A percentile compares a stretch with the other conserved stretches of the same genome.
Conservation (phyloP, 257 asterid genomes). For the Ocimum tenuiflorum region DNA sequence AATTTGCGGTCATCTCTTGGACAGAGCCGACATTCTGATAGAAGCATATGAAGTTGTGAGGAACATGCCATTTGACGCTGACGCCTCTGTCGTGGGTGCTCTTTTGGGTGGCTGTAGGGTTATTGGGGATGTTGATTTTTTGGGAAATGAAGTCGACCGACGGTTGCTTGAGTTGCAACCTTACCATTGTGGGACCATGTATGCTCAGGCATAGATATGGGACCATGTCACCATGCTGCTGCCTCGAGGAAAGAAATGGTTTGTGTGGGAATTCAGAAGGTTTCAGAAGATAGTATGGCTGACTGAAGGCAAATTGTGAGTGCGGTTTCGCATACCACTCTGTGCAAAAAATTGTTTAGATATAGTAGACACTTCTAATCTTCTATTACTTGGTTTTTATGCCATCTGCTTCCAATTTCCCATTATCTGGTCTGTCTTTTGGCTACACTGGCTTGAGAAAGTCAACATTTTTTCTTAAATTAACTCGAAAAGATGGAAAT, state of each 20-base stretch:
- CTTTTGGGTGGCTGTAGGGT: slow-evolving; percentile 77
- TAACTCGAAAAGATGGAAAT: neutral
- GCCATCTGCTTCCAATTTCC: neutral
- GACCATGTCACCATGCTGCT: slow-evolving; percentile 60
- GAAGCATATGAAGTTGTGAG: slow-evolving; percentile 58
- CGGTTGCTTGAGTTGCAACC: slow-evolving; percentile 54
- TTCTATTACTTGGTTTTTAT: neutral
- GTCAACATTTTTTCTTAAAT: neutral
- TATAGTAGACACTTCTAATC: neutral
- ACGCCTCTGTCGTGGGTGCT: slow-evolving; percentile 72
- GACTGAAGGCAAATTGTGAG: slow-evolving; percentile 18
- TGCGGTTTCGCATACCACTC: slow-evolving; percentile 7
- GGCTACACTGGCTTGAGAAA: neutral
- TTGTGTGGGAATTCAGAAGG: slow-evolving; percentile 56
- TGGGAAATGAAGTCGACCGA: slow-evolving; percentile 63
- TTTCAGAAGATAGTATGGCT: slow-evolving; percentile 63
- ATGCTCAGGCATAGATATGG: slow-evolving; percentile 72
- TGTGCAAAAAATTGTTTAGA: neutral
- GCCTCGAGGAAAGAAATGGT: slow-evolving; percentile 56
- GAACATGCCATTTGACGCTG: slow-evolving; percentile 74
- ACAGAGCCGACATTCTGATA: slow-evolving; percentile 61
- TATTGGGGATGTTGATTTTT: slow-evolving; percentile 58
- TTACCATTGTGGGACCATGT: slow-evolving; percentile 61
- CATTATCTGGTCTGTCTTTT: neutral
- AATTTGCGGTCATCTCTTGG: slow-evolving; percentile 78